Base-by-base conservation (phyloP, 257 asterid genomes). In the Penstemon newberryi region DNA sequence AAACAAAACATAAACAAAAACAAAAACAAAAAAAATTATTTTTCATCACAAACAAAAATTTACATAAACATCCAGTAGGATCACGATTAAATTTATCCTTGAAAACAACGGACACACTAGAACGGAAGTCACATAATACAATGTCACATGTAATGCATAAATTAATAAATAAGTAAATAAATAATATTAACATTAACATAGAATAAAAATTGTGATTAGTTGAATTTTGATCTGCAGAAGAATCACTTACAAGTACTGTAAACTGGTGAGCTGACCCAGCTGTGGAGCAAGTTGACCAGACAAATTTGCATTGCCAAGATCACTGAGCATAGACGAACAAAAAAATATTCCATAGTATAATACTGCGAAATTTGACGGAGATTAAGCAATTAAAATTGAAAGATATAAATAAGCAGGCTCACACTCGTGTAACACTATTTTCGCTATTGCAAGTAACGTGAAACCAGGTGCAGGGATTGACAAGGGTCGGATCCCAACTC, bases 401-500 rank as follows among this genome's bases (percentile, higher is more conserved):
- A 47, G 60, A 41, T 60, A 63, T 4, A 43, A 4, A 66, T 25
- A 25, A 56, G n/a, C 54, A 43, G 66, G 71, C 96, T 83, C 79
- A 94, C 99, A 94, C 96, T 84, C 97, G 81, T 4, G 95, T 94
- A 65, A 94, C 99, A 43, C 78, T 76, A 72, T 94, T 89, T 6
- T 87, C 96, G 36, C 76, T 78, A 78, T 82, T 91, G 89, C 99
- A 94, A 0, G 96, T 88, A 25, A 93, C 96, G 38, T 93, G 97
- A 79, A 90, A 90, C 99, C 99, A 93, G 57, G 97, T 90, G 70
- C 99, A 94, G 8, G 97, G 99, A 78, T 94, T 94, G 67, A 91
- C 99, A 50, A 91, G 97, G 40, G 97, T 89, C 15, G 96, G 77
- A 73, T 94, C 97, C 99, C 99, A 94, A 77, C 96, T 94, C 87